Conservation (phyloP, 805 yeast genomes). For the Debaryomyces prosopidis region DNA sequence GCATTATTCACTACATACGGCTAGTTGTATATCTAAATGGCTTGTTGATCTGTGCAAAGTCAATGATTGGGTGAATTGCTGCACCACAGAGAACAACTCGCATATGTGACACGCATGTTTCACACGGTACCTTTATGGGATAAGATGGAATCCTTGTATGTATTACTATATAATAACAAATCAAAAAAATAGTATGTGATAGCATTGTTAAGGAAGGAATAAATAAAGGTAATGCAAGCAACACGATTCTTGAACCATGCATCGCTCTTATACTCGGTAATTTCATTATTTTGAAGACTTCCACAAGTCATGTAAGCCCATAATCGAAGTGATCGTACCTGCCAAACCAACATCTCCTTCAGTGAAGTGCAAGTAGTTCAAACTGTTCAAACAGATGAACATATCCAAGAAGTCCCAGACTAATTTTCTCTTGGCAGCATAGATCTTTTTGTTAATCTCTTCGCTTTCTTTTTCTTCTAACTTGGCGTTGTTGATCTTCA, state of each 20-base stretch:
- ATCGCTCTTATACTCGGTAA: not conserved
- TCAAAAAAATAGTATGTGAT: not conserved
- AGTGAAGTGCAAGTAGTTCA: slow-evolving; percentile 57
- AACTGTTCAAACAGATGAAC: slow-evolving; percentile 71
- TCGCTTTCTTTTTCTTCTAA: slow-evolving; percentile 32
- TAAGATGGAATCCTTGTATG: no score
- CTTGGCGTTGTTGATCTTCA: slow-evolving; percentile 46
- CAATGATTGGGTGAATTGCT: no score
- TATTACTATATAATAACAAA: not conserved
- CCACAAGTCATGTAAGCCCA: slow-evolving; percentile 80
- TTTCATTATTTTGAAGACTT: slow-evolving; percentile 2
- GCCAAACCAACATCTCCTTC: slow-evolving; percentile 85
- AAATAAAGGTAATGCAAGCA: not conserved
- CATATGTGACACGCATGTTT: no score
- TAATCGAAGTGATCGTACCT: slow-evolving; percentile 76
- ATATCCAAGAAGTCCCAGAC: slow-evolving; percentile 77
- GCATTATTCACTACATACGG: no score
- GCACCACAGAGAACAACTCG: no score
- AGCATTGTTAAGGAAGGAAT: not conserved
- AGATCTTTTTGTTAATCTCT: slow-evolving; percentile 44
- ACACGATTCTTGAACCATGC: not conserved
- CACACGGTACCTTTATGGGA: no score
- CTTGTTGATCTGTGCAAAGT: no score
- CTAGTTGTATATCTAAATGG: no score
- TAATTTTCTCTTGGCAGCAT: slow-evolving; percentile 58